A percentile compares a stretch with the other conserved stretches of the same genome.
These are phyloP conservation scores for Ramularia collo-cygni DNA, from an alignment of 2,329 filamentous ascomycete species.

Conservation along the genomic window DNA sequence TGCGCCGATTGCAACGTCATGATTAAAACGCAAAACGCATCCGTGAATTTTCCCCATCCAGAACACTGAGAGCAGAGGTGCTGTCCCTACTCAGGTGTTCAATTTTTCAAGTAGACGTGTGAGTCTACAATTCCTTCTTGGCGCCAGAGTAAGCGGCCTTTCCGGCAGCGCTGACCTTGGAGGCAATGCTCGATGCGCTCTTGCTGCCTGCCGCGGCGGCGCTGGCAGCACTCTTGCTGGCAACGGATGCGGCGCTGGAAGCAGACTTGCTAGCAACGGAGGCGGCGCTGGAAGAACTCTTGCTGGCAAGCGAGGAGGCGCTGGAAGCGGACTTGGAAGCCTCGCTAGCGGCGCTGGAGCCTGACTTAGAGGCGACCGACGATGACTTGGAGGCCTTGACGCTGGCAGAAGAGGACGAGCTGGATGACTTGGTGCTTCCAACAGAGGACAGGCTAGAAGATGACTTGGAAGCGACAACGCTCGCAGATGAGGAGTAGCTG, in stretches of 20 bases:
- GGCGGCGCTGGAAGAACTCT: constrained; percentile 26
- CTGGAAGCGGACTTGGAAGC: constrained; percentile 27
- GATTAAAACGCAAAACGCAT: constrained; percentile 4
- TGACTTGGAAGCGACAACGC: constrained; percentile 20
- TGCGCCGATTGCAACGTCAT: constrained; percentile 8
- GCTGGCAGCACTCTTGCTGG: constrained; percentile 18
- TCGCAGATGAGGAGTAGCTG: constrained; percentile 27
- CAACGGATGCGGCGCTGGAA: constrained; percentile 24
- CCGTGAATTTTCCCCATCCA: constrained; percentile 7
- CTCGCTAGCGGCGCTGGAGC: constrained; percentile 14
- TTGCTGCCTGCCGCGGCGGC: constrained; percentile 30
- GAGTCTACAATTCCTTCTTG: constrained; percentile 41
- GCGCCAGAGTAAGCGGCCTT: constrained; percentile 30
- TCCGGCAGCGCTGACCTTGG: constrained; percentile 26
- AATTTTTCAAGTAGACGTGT: not conserved
- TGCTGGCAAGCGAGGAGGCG: constrained; percentile 21
- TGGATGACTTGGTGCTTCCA: constrained; percentile 20
- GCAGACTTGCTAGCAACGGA: constrained; percentile 20
- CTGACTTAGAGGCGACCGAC: constrained; percentile 27
- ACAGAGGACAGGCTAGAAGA: constrained; percentile 12
- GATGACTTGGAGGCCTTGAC: constrained; percentile 27
- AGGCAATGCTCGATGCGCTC: constrained; percentile 23
- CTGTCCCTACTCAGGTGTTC: constrained; percentile 1
- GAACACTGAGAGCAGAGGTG: not conserved
- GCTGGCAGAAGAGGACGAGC: constrained; percentile 27